phyloP scores from a whole-genome alignment of 2,329 filamentous ascomycete species.

The Botrytis pseudocinerea region DNA sequence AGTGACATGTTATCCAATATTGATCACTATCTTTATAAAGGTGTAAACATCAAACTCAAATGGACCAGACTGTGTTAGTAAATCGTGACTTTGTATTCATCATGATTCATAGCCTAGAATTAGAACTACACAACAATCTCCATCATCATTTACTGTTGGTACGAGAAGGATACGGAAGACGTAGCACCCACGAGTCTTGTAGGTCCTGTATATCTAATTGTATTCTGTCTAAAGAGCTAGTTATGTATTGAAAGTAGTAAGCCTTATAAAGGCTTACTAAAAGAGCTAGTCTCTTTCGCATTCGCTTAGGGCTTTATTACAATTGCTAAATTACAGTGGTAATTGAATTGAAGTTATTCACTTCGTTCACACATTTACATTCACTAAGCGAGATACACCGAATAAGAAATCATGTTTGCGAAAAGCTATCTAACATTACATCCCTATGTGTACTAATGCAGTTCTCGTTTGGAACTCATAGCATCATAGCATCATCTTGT shows the following conservation, averaged over 20 bases:
- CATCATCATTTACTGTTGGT: background rate
- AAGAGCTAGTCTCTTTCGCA: too few species aligned
- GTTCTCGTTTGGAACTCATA: background rate
- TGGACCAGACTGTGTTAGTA: background rate
- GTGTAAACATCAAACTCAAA: fast-evolving
- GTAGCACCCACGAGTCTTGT: too few species aligned
- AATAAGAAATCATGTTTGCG: background rate
- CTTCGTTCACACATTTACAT: too few species aligned
- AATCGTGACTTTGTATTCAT: background rate
- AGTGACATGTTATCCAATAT: too few species aligned
- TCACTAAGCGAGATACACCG: background rate
- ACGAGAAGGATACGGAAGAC: too few species aligned
- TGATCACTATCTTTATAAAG: background rate
- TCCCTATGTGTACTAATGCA: background rate
- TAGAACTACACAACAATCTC: background rate
- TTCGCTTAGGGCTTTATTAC: too few species aligned
- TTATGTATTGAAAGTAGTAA: too few species aligned
- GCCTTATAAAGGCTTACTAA: too few species aligned
- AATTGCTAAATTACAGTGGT: too few species aligned
- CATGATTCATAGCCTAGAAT: background rate
- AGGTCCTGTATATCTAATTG: too few species aligned
- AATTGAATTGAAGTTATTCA: too few species aligned
- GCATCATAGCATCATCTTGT: background rate
- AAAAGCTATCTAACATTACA: background rate
- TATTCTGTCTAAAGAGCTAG: too few species aligned